Evolutionary conservation across 768 basidiomycete genomes (phyloP).

Genomic region (Rhodotorula diobovata): DNA sequence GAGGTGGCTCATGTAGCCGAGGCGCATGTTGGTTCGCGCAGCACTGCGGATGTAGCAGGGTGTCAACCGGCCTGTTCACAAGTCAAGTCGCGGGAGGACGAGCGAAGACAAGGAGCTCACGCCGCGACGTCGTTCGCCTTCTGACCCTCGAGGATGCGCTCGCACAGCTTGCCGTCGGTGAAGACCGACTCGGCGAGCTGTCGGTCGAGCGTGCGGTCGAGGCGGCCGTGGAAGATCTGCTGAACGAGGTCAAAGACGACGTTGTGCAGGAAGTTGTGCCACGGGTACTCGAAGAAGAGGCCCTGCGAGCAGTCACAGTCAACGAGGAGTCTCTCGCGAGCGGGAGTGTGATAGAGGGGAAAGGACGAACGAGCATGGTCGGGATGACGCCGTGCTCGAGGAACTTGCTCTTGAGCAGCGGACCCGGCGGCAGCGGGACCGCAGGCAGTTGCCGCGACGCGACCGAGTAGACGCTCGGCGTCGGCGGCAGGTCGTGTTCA

Average conservation of each 20-base stretch:
- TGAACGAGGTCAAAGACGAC: constrained; percentile 94
- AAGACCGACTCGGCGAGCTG: constrained; percentile 79
- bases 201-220: constrained; percentile 76
- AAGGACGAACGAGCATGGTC: constrained; percentile 64
- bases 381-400: constrained; percentile 67
- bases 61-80: too few relatives aligned
- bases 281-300: constrained; percentile 89
- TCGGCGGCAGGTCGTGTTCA: constrained; percentile 16
- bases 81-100: constrained; percentile 46
- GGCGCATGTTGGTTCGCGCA: constrained; percentile 46
- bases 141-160: constrained; percentile 82
- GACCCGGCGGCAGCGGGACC: constrained; percentile 54
- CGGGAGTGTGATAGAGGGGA: too few relatives aligned
- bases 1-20: constrained; percentile 96
- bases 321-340: not conserved
- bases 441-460: constrained; percentile 15
- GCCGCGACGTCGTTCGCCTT: constrained; percentile 68
- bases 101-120: constrained; percentile 52
- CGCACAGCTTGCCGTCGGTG: constrained; percentile 74
- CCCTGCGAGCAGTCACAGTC: constrained; percentile 55
- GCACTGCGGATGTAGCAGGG: not conserved
- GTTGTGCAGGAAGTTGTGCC: constrained; percentile 97
- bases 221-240: constrained; percentile 83
- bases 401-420: constrained; percentile 72
- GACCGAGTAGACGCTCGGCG: constrained; percentile 24